phyloP scores from a whole-genome alignment of 2,329 filamentous ascomycete genomes.

The Trichocomaceae sp. region DNA sequence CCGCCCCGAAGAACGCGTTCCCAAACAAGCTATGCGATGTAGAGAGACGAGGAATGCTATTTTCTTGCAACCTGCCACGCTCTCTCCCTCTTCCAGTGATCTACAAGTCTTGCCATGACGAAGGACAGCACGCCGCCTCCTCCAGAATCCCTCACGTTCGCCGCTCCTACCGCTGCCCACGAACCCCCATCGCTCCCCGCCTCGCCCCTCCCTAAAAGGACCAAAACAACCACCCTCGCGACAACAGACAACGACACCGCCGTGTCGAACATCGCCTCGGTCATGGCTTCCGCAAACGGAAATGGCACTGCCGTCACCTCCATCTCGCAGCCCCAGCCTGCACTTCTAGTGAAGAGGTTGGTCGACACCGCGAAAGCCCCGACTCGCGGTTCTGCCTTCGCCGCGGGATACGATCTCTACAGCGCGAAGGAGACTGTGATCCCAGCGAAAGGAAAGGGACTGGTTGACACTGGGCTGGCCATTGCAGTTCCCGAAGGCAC shows the following conservation, averaged over 20 bases:
- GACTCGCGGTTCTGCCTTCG: slow-evolving; percentile 79
- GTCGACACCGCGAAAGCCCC: slow-evolving; percentile 71
- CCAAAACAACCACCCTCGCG: slow-evolving; percentile 63
- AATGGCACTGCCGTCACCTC: slow-evolving; percentile 27
- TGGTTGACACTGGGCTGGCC: slow-evolving; percentile 85
- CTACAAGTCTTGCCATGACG: slow-evolving; percentile 33
- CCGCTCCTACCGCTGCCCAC: slow-evolving; percentile 27
- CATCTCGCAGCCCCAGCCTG: slow-evolving; percentile 49
- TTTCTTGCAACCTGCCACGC: no score
- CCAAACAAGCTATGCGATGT: slow-evolving; percentile 5
- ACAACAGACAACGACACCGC: slow-evolving; percentile 15
- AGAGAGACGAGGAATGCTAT: slow-evolving; percentile 1
- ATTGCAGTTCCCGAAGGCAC: slow-evolving; percentile 87
- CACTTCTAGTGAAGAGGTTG: slow-evolving; percentile 82
- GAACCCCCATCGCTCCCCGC: slow-evolving; percentile 55
- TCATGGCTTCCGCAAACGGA: slow-evolving; percentile 21
- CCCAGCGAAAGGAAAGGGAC: slow-evolving; percentile 71
- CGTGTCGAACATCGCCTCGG: slow-evolving; percentile 21
- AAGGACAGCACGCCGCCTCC: slow-evolving; percentile 37
- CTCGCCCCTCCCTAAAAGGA: slow-evolving; percentile 73
- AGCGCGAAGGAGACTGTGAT: slow-evolving; percentile 66
- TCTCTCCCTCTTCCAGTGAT: no score
- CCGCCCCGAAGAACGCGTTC: slow-evolving; percentile 11
- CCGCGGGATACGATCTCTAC: slow-evolving; percentile 93
- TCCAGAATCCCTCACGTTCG: slow-evolving; percentile 19